A percentile compares a stretch with the other conserved stretches of the same genome.
Conservation (phyloP, 1,139 yeast genomes). For the Kurtzmaniella quercitrusa region DNA sequence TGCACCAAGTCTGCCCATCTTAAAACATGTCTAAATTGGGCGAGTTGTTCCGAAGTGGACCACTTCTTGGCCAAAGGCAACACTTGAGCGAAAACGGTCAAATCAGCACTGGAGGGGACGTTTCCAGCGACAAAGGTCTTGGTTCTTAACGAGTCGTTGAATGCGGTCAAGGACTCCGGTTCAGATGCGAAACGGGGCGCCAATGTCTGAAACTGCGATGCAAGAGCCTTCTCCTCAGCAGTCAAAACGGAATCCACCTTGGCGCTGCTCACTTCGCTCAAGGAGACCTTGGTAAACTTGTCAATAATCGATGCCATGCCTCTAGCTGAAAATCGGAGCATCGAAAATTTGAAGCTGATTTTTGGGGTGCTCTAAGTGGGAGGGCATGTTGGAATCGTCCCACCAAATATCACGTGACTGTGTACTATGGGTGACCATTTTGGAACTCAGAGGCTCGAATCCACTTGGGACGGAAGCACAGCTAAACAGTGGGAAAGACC, state of each 20-base stretch:
- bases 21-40: constrained; percentile 68
- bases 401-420: neutral
- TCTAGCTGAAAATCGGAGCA: neutral
- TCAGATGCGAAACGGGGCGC: constrained; percentile 48
- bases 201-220: constrained; percentile 77
- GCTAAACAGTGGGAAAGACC: neutral
- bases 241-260: constrained; percentile 17
- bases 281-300: constrained; percentile 36
- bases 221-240: constrained; percentile 61
- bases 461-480: neutral
- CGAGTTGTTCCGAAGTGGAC: constrained; percentile 47
- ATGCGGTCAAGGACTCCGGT: constrained; percentile 51
- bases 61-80: constrained; percentile 57
- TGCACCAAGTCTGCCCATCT: constrained; percentile 93
- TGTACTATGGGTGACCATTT: no score
- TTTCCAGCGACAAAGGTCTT: constrained; percentile 69
- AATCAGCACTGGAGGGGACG: constrained; percentile 63
- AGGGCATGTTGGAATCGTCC: neutral
- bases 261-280: constrained; percentile 20
- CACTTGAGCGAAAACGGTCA: constrained; percentile 60
- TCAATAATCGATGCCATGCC: constrained; percentile 14
- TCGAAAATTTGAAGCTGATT: constrained; percentile 1
- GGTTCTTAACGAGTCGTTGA: constrained; percentile 67
- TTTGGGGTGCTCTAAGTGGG: neutral
- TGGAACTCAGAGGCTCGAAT: no score